These are phyloP conservation scores for Naganishia albida DNA, from an alignment of 1,284 basidiomycete genomes.

Conservation along the genomic window DNA sequence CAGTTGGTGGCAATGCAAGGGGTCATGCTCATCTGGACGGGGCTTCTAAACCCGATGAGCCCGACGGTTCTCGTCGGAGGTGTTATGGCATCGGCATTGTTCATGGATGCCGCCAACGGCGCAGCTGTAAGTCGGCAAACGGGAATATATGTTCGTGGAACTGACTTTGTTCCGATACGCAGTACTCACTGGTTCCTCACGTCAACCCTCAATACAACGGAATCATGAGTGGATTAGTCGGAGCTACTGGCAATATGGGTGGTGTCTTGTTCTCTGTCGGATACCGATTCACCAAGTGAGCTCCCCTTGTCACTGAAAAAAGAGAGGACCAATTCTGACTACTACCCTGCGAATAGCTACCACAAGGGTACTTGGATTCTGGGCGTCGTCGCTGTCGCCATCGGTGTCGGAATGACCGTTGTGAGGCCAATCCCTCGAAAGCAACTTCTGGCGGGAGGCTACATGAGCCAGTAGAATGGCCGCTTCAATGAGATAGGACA, in stretches of 20 bases:
- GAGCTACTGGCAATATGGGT: conserved; percentile 25
- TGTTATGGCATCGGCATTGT: conserved; percentile 28
- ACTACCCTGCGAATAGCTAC: not conserved
- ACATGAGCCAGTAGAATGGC: conserved; percentile 21
- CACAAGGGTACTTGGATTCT: conserved; percentile 30
- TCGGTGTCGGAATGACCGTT: conserved; percentile 28
- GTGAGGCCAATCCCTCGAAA: conserved; percentile 23
- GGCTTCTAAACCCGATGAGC: conserved; percentile 20
- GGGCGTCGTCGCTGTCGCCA: conserved; percentile 21
- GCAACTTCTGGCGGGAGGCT: conserved; percentile 23
- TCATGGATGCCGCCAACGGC: conserved; percentile 31
- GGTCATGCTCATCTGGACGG: conserved; percentile 30
- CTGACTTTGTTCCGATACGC: not conserved
- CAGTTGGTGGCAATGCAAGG: conserved; percentile 28
- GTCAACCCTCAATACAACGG: conserved; percentile 31
- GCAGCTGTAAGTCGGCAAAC: conserved; percentile 4
- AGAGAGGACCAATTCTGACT: not conserved
- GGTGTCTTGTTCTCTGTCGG: conserved; percentile 30
- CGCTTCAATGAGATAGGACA: not conserved
- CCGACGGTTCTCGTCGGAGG: conserved; percentile 20
- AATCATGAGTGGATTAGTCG: conserved; percentile 29
- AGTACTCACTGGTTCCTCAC: conserved; percentile 31
- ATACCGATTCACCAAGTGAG: conserved; percentile 26
- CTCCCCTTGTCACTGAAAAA: too few species aligned
- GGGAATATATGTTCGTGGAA: not conserved